Percentiles rank a stretch among this genome's conserved stretches.
These are phyloP conservation scores for Cavenderia fasciculata DNA, from an alignment of 78 protist species.

Conservation along the genomic window DNA sequence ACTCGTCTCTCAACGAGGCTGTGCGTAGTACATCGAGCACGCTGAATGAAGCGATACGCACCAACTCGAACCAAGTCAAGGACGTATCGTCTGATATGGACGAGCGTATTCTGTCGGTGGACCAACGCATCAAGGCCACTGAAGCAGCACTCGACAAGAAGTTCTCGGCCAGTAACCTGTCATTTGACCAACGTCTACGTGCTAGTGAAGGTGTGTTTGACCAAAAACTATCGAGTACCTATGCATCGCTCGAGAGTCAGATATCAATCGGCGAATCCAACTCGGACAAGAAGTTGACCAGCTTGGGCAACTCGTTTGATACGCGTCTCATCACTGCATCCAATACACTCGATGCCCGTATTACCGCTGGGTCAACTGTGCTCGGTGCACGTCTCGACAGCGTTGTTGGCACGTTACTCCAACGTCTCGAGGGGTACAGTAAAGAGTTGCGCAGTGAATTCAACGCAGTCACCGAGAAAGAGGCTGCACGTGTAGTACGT, in stretches of 20 bases:
- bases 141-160: constrained; percentile 43
- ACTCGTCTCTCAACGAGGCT: constrained; percentile 12
- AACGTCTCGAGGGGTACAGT: constrained; percentile 8
- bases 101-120: not conserved
- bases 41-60: constrained; percentile 13
- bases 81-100: constrained; percentile 10
- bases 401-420: not conserved
- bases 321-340: constrained; percentile 1
- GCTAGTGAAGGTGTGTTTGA: constrained; percentile 11
- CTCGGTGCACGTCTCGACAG: constrained; percentile 34
- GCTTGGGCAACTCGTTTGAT: constrained; percentile 12
- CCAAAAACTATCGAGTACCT: not conserved
- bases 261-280: constrained; percentile 2
- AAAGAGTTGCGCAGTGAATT: constrained; percentile 35
- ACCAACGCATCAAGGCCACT: constrained; percentile 4
- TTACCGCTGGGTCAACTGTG: not conserved
- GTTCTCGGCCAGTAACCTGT: not conserved
- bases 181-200: constrained; percentile 10
- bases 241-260: constrained; percentile 17
- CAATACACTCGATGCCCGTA: constrained; percentile 18
- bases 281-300: constrained; percentile 22
- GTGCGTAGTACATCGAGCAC: not conserved
- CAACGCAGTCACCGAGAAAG: not conserved
- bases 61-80: not conserved
- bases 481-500: constrained; percentile 10